Conservation (phyloP, 495 filamentous ascomycete genomes). For the Penicillium fimorum region DNA sequence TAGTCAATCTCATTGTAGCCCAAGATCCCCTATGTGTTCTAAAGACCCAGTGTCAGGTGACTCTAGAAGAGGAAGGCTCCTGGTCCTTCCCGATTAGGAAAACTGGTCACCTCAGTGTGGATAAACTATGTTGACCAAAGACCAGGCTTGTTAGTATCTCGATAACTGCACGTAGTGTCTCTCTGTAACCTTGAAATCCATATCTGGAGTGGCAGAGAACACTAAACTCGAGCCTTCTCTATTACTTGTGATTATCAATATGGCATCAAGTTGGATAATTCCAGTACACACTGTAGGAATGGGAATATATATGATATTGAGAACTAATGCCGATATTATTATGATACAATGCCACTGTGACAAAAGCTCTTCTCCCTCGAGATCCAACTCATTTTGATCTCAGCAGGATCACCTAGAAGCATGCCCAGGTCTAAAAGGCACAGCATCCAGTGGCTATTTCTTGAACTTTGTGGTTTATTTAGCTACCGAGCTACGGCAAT, state of each 20-base stretch:
- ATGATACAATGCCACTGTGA: background rate
- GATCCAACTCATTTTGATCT: too few species aligned
- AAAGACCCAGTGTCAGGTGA: background rate
- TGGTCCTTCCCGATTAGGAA: too few species aligned
- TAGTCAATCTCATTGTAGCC: background rate
- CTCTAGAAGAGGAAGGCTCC: background rate
- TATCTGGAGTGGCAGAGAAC: background rate
- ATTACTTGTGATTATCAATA: background rate
- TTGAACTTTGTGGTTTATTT: background rate
- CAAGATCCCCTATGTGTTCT: background rate
- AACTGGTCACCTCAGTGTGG: background rate
- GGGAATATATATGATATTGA: too few species aligned
- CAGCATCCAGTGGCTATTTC: background rate
- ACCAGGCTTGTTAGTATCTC: too few species aligned
- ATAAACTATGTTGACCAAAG: too few species aligned
- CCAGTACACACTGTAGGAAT: background rate
- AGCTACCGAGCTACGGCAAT: background rate
- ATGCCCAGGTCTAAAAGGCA: too few species aligned
- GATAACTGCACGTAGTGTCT: too few species aligned
- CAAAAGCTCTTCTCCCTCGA: background rate
- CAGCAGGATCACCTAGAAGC: background rate
- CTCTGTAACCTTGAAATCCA: too few species aligned
- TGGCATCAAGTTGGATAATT: background rate
- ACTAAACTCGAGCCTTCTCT: background rate
- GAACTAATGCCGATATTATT: background rate